A percentile compares a stretch with the other conserved stretches of the same genome.
These are phyloP conservation scores for Glycine latifolia DNA, from an alignment of 306 rosid genomes.

Conservation along the genomic window DNA sequence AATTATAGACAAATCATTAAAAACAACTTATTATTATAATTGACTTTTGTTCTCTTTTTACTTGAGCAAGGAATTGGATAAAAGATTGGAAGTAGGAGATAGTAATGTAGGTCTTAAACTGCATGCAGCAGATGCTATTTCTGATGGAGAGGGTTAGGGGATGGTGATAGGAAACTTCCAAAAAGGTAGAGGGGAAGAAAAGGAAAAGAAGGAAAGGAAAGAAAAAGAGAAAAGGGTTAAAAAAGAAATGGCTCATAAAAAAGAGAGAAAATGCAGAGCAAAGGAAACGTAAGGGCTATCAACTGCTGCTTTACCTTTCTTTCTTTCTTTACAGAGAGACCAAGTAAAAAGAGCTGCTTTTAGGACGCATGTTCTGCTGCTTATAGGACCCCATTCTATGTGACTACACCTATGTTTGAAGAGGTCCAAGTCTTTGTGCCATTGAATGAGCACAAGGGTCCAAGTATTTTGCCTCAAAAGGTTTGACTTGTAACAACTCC, in stretches of 20 bases:
- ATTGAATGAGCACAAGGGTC: no score
- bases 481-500: constrained; percentile 64
- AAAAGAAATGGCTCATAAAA: constrained; percentile 54
- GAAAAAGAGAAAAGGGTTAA: constrained; percentile 46
- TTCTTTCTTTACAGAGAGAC: constrained; percentile 51
- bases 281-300: constrained; percentile 52
- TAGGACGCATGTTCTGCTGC: constrained; percentile 58
- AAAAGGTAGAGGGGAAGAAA: constrained; percentile 56
- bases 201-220: constrained; percentile 20
- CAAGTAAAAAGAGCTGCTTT: constrained; percentile 28
- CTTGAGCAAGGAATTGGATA: no score
- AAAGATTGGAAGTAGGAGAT: no score
- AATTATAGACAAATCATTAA: no score
- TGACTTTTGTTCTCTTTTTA: no score
- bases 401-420: constrained; percentile 52
- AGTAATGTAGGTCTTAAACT: constrained; percentile 14
- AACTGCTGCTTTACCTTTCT: constrained; percentile 39
- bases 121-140: constrained; percentile 37
- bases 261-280: constrained; percentile 42
- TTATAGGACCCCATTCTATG: constrained; percentile 52
- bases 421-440: constrained; percentile 40
- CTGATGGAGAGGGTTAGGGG: constrained; percentile 41
- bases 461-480: constrained; percentile 65
- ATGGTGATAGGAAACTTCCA: constrained; percentile 83
- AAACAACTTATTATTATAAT: no score